A percentile compares a stretch with the other conserved stretches of the same genome.
These are phyloP conservation scores for Candida verbasci DNA, from an alignment of 805 yeast genomes.

Conservation along the genomic window DNA sequence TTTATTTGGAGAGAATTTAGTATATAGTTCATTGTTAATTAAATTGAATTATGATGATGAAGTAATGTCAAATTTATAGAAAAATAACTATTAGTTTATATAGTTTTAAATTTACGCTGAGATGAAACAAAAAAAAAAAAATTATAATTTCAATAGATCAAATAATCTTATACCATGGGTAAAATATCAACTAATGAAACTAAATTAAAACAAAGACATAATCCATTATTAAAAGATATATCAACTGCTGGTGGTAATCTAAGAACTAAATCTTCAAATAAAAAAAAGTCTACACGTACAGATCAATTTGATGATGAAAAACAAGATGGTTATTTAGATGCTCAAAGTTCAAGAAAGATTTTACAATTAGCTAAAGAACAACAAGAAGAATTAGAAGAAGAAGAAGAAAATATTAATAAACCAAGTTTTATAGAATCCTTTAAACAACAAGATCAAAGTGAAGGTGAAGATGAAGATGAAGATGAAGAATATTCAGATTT, in stretches of 20 bases:
- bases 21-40: slow-evolving; percentile 49
- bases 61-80: background rate
- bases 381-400: slow-evolving; percentile 76
- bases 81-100: no score
- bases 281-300: slow-evolving; percentile 21
- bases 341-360: slow-evolving; percentile 78
- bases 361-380: slow-evolving; percentile 87
- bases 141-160: background rate
- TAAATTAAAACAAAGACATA: slow-evolving; percentile 65
- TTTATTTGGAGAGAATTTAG: slow-evolving; percentile 69
- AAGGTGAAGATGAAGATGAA: slow-evolving; percentile 45
- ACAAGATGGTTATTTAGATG: slow-evolving; percentile 71
- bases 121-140: slow-evolving; percentile 4
- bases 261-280: slow-evolving; percentile 36
- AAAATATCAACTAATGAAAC: slow-evolving; percentile 50
- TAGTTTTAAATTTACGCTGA: slow-evolving; percentile 4
- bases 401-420: slow-evolving; percentile 31
- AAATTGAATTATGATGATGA: slow-evolving; percentile 20
- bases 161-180: slow-evolving; percentile 46
- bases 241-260: slow-evolving; percentile 71
- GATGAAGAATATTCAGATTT: slow-evolving; percentile 53
- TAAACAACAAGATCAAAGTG: slow-evolving; percentile 16
- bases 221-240: slow-evolving; percentile 75
- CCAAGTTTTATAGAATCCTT: slow-evolving; percentile 19
- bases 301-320: slow-evolving; percentile 36